A percentile compares a stretch with the other conserved stretches of the same genome.
Evolutionary conservation across 2,329 filamentous ascomycete species (phyloP).

Genomic region (Daldinia sp.): DNA sequence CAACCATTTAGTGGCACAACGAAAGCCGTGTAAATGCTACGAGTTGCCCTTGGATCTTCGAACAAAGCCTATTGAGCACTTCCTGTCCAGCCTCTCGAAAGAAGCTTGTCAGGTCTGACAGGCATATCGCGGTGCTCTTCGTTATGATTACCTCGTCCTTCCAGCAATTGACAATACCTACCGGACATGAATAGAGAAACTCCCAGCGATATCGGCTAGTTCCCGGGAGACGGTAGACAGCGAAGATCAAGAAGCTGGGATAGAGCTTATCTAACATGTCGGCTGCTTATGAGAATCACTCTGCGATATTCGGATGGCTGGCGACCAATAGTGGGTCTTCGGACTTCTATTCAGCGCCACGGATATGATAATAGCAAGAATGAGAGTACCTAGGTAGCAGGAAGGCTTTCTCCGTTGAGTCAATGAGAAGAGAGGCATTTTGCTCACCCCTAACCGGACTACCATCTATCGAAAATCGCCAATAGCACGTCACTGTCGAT

Average conservation of each 20-base stretch:
- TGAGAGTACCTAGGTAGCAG: neutral
- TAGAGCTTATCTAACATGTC: slow-evolving; percentile 5
- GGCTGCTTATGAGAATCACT: slow-evolving; percentile 4
- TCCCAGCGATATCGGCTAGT: slow-evolving; percentile 31
- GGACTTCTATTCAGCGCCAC: slow-evolving; percentile 10
- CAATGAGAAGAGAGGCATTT: slow-evolving; percentile 15
- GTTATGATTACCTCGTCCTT: slow-evolving; percentile 5
- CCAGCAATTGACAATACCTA: slow-evolving; percentile 7
- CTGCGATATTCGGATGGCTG: slow-evolving; percentile 32
- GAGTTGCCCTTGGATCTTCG: neutral
- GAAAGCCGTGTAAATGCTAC: neutral
- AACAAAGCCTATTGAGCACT: slow-evolving; percentile 3
- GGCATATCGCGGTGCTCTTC: neutral
- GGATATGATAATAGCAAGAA: slow-evolving; percentile 10
- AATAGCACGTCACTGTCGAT: slow-evolving; percentile 30
- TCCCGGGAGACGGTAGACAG: neutral
- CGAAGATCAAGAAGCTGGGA: neutral
- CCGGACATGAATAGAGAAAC: slow-evolving; percentile 15
- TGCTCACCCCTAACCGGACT: slow-evolving; percentile 22
- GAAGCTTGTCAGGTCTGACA: slow-evolving; percentile 3
- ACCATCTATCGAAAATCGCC: slow-evolving; percentile 20
- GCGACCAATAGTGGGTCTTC: neutral
- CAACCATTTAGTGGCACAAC: neutral
- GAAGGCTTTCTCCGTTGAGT: slow-evolving; percentile 4
- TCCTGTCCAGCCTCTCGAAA: neutral